A percentile compares a stretch with the other conserved stretches of the same genome.
Evolutionary conservation across 2,329 filamentous ascomycete genomes (phyloP).

Genomic region (Fusarium temperatum): DNA sequence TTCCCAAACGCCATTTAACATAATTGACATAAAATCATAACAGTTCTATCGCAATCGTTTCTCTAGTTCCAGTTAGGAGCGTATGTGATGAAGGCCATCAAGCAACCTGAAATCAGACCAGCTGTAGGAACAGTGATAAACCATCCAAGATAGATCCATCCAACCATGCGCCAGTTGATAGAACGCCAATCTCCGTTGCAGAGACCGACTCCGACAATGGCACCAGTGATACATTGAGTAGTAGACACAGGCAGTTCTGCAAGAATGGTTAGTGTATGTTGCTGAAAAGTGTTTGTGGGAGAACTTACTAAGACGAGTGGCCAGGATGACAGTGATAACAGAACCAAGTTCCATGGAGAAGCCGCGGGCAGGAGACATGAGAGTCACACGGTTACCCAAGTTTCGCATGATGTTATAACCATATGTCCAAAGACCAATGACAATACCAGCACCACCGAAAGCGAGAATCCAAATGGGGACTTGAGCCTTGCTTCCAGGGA

Average conservation of each 20-base stretch:
- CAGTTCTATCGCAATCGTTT: neutral
- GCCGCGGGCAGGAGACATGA: constrained; percentile 68
- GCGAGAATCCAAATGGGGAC: constrained; percentile 70
- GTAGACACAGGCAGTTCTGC: constrained; percentile 69
- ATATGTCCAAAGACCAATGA: constrained; percentile 67
- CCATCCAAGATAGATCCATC: constrained; percentile 68
- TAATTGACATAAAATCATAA: neutral
- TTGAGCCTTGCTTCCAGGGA: constrained; percentile 54
- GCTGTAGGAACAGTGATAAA: constrained; percentile 67
- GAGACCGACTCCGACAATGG: constrained; percentile 69
- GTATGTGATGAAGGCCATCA: constrained; percentile 71
- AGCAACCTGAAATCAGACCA: constrained; percentile 64
- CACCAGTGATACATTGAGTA: constrained; percentile 71
- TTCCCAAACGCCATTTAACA: neutral
- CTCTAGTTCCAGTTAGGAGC: constrained; percentile 59
- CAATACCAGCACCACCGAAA: constrained; percentile 61
- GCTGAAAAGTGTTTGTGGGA: neutral
- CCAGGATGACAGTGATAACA: constrained; percentile 70
- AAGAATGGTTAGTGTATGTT: constrained; percentile 3
- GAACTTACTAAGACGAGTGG: constrained; percentile 63
- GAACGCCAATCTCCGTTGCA: constrained; percentile 66
- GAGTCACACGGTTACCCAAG: constrained; percentile 69
- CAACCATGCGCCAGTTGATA: constrained; percentile 71
- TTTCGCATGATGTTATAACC: constrained; percentile 73
- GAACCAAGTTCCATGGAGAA: constrained; percentile 69